Conservation (phyloP, 1,284 basidiomycete genomes). For the Ustilago sp. region DNA sequence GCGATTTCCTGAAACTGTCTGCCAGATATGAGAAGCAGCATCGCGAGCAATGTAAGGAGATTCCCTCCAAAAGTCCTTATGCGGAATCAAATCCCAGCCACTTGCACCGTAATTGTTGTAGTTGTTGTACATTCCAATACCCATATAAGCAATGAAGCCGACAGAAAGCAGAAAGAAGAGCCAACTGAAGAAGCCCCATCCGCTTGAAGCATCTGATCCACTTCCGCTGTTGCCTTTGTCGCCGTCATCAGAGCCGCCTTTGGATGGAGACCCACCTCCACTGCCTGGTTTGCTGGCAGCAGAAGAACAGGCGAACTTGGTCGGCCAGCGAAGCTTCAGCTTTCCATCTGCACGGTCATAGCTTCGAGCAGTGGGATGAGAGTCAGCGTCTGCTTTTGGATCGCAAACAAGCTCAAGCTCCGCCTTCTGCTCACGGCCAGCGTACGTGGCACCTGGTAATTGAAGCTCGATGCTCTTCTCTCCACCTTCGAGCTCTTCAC, state of each 20-base stretch:
- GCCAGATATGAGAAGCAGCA: conserved; percentile 47
- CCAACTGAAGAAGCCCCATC: conserved; percentile 57
- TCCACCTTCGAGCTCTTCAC: conserved; percentile 46
- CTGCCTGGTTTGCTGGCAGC: conserved; percentile 25
- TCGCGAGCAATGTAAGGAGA: conserved; percentile 54
- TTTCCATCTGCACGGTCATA: conserved; percentile 48
- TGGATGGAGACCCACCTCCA: conserved; percentile 25
- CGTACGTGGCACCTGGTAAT: conserved; percentile 40
- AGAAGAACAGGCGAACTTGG: conserved; percentile 51
- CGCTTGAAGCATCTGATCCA: conserved; percentile 14
- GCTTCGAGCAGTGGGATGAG: conserved; percentile 37
- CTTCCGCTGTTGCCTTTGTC: conserved; percentile 11
- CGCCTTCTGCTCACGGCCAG: conserved; percentile 37
- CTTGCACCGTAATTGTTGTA: conserved; percentile 61
- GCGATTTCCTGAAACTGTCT: conserved; percentile 35
- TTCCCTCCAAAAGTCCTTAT: conserved; percentile 64
- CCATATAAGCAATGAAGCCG: conserved; percentile 50
- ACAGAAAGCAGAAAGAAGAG: conserved; percentile 41
- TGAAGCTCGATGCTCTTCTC: conserved; percentile 50
- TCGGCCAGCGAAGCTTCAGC: conserved; percentile 51
- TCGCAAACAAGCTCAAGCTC: conserved; percentile 56
- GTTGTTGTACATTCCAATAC: conserved; percentile 59
- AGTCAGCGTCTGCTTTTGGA: conserved; percentile 35
- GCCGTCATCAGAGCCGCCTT: conserved; percentile 19
- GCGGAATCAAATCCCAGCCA: conserved; percentile 63